These are phyloP conservation scores for Tulasnella sp. DNA, from an alignment of 768 basidiomycete species.

Conservation along the genomic window DNA sequence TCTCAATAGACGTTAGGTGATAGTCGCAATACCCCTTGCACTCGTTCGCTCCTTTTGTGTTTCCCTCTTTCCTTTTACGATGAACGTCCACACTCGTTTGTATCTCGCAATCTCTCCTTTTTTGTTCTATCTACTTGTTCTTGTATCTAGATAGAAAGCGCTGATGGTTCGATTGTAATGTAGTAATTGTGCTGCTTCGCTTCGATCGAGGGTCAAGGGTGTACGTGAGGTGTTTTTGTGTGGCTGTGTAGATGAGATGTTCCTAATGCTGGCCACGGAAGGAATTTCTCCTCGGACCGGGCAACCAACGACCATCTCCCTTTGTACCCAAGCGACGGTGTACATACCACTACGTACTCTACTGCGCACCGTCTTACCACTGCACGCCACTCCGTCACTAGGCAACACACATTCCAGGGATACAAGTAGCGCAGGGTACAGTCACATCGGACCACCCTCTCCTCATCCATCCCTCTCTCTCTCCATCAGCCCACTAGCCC, in stretches of 20 bases:
- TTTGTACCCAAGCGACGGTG: background rate
- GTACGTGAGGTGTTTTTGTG: background rate
- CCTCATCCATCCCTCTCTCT: background rate
- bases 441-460: background rate
- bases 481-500: background rate
- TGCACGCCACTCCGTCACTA: background rate
- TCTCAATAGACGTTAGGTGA: background rate
- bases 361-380: background rate
- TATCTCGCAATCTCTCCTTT: background rate
- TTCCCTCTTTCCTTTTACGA: background rate
- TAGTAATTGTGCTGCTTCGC: too few species aligned
- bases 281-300: slow-evolving; percentile 12
- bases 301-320: slow-evolving; percentile 4
- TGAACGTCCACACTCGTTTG: background rate
- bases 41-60: background rate
- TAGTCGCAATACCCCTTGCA: background rate
- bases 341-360: background rate
- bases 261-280: background rate
- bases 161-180: slow-evolving; percentile 37
- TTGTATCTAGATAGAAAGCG: slow-evolving; percentile 35
- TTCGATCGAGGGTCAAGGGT: background rate
- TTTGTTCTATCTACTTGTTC: background rate
- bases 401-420: background rate
- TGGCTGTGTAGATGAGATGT: background rate
- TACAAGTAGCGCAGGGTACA: background rate